Conservation (phyloP, 2,329 filamentous ascomycete genomes). For the Myriosclerotinia duriaeana region DNA sequence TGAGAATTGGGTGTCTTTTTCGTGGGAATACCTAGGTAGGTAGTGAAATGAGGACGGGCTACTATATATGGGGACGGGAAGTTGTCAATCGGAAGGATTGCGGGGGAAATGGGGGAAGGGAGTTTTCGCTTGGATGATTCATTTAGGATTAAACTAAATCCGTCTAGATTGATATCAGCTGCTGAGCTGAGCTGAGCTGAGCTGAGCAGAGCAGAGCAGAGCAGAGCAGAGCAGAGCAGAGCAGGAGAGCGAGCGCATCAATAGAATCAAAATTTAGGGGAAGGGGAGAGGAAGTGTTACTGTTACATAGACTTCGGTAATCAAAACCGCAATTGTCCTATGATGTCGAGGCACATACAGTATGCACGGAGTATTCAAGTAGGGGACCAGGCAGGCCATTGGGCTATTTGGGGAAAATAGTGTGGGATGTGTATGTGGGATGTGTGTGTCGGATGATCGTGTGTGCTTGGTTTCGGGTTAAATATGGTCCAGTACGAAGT, state of each 20-base stretch:
- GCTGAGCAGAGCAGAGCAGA: no score
- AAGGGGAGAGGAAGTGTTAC: no score
- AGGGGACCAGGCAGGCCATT: neutral
- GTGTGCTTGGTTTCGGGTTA: neutral
- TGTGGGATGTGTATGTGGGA: neutral
- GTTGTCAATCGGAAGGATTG: neutral
- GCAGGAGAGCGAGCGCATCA: no score
- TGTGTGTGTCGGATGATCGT: neutral
- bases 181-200: neutral
- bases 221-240: no score
- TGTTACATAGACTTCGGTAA: no score
- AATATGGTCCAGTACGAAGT: neutral
- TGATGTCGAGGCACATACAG: neutral
- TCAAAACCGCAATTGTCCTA: neutral
- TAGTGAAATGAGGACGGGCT: neutral
- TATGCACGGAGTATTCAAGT: neutral
- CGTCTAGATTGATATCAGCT: neutral
- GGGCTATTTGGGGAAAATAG: neutral
- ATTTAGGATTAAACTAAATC: neutral
- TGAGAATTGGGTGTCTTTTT: neutral
- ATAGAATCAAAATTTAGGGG: neutral
- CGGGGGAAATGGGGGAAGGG: neutral
- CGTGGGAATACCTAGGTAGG: neutral
- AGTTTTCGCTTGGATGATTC: neutral
- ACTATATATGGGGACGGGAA: neutral